Evolutionary conservation across 2,329 filamentous ascomycete genomes (phyloP).

Genomic region (Lecanicillium sp.): DNA sequence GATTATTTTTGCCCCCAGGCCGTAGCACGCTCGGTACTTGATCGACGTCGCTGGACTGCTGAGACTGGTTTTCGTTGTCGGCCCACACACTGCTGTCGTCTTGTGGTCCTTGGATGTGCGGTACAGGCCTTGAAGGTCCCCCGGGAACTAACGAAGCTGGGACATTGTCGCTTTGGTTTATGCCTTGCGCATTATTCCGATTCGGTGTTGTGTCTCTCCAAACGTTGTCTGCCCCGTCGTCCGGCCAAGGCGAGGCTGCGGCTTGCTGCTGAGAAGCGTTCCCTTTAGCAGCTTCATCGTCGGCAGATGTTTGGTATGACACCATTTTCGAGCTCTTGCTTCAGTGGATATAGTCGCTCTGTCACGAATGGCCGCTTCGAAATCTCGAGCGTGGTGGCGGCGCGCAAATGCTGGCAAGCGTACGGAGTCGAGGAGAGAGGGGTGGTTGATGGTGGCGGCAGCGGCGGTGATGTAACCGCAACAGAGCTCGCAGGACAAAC

Average conservation of each 20-base stretch:
- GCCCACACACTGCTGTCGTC: not conserved
- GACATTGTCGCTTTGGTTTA: not conserved
- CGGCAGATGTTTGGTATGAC: conserved; percentile 6
- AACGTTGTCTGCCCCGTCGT: not conserved
- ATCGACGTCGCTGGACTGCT: not conserved
- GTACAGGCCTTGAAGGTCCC: too few species aligned
- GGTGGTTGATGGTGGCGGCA: too few species aligned
- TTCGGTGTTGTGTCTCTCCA: conserved; percentile 1
- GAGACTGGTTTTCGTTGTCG: not conserved
- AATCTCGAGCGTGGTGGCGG: too few species aligned
- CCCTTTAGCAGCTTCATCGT: not conserved
- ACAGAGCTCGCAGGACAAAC: not conserved
- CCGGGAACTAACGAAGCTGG: too few species aligned
- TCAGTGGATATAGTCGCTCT: too few species aligned
- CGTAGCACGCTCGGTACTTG: conserved; percentile 6
- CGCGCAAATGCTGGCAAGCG: too few species aligned
- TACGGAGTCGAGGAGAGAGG: too few species aligned
- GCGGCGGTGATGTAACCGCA: not conserved
- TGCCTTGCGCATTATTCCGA: not conserved
- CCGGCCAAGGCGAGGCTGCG: not conserved
- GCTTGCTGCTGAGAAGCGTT: conserved; percentile 1
- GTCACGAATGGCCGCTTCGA: too few species aligned
- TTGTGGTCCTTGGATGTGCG: not conserved
- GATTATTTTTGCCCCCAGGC: conserved; percentile 24
- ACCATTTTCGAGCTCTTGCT: conserved; percentile 5